Base-by-base conservation (phyloP, 202 grass and related monocot species). In the Schoenoplectus tabernaemontani region DNA sequence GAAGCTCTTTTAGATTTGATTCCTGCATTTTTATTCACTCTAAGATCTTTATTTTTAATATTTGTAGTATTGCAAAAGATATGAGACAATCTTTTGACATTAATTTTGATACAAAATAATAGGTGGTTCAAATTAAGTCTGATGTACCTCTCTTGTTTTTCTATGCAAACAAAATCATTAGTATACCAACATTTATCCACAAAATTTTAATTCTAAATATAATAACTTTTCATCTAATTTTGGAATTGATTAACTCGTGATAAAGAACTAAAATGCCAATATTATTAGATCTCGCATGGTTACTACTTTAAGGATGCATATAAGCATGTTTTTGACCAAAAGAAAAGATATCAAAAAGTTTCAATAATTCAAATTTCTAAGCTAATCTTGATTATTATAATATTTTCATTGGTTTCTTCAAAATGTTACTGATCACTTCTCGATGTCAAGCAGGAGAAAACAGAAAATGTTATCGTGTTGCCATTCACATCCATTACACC, bases 401-500 rank as follows among this genome's bases (percentile, higher is more conserved):
- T 2, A 16, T 33, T 30, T 62, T 54, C 26, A 75, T 50, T 46
- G 44, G 5, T 61, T 32, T 61, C 56, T 38, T 54, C 19, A 61
- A 61, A 11, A 61, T 30, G 24, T 32, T 8, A 56, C 46, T 76
- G 39, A 76, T 12, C n/a, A 19, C 32, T 57, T 17, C 44, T 16
- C 53, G 28, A 57, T 78, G 7, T 38, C 43, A 59, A 78, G 7
- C 19, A 78, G 76, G 57, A 12, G 5, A 84, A 84, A 64, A 87
- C 80, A 62, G 77, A 58, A 13, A 38, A n/a, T 22, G 24, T 67
- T 34, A 79, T 20, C 39, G 77, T 87, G 37, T 42, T 76, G 42
- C 86, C 86, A 0, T 87, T 84, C 86, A 87, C 82, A 0, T 79
- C 82, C 46, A 66, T 80, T 57, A 42, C 76, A 0, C 86, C 82